Conservation (phyloP, 1,284 basidiomycete genomes). For the Moesziomyces sp. region DNA sequence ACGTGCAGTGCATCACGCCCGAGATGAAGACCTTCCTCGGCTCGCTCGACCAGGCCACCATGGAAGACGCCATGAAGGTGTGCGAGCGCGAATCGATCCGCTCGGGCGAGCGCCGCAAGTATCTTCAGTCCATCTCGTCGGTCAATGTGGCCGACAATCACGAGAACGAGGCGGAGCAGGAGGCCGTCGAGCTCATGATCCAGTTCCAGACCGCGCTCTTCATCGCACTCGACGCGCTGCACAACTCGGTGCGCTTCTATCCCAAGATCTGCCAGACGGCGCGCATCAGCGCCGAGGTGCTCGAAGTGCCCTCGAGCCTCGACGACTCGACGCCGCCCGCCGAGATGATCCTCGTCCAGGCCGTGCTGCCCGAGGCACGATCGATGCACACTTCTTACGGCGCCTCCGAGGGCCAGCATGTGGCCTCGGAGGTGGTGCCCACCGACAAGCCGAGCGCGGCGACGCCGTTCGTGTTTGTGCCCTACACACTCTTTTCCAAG, state of each 20-base stretch:
- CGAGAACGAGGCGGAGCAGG: conserved; percentile 52
- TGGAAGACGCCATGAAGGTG: conserved; percentile 69
- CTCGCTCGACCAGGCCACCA: conserved; percentile 68
- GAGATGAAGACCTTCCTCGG: conserved; percentile 69
- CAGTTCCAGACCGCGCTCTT: conserved; percentile 71
- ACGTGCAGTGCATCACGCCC: conserved; percentile 69
- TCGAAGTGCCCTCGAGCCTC: conserved; percentile 69
- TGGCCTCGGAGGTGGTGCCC: conserved; percentile 53
- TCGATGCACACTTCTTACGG: conserved; percentile 56
- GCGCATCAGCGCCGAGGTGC: conserved; percentile 70
- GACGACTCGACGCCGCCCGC: conserved; percentile 64
- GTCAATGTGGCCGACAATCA: conserved; percentile 46
- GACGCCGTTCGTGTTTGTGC: conserved; percentile 71
- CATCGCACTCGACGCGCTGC: conserved; percentile 70
- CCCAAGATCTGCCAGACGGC: conserved; percentile 69
- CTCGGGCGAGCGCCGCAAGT: conserved; percentile 62
- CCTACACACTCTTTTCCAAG: conserved; percentile 71
- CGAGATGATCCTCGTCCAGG: conserved; percentile 70
- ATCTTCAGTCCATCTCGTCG: conserved; percentile 46
- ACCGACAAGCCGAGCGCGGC: conserved; percentile 69
- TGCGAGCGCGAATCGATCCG: conserved; percentile 69
- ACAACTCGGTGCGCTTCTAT: conserved; percentile 70
- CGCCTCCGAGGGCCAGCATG: conserved; percentile 65
- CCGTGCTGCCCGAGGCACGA: conserved; percentile 69
- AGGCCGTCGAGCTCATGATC: conserved; percentile 68